Evolutionary conservation across 768 basidiomycete genomes (phyloP).

Genomic region (Roridomyces roridus): DNA sequence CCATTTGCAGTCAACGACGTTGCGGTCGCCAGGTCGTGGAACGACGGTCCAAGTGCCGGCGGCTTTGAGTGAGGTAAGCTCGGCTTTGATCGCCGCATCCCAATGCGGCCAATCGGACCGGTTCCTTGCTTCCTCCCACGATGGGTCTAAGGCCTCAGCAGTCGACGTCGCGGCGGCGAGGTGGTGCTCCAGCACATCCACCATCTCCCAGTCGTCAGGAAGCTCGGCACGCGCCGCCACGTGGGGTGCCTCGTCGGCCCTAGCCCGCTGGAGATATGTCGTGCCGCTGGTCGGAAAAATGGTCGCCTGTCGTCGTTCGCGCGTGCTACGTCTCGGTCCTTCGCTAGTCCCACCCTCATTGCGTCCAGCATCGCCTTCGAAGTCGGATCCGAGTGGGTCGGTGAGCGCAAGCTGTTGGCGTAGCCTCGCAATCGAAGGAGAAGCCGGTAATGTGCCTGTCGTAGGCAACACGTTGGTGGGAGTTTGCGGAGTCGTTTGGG

Average conservation of each 20-base stretch:
- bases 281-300: too few relatives aligned
- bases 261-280: too few relatives aligned
- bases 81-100: slow-evolving; percentile 28
- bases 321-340: too few relatives aligned
- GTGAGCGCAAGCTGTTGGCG: background rate
- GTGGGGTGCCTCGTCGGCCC: background rate
- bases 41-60: slow-evolving; percentile 40
- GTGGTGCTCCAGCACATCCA: slow-evolving; percentile 16
- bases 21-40: slow-evolving; percentile 29
- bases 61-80: slow-evolving; percentile 33
- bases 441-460: background rate
- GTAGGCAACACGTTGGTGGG: background rate
- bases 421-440: background rate
- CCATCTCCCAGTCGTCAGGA: background rate
- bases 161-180: slow-evolving; percentile 25
- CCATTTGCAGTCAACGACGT: slow-evolving; percentile 45
- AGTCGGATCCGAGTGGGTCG: background rate
- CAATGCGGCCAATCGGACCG: slow-evolving; percentile 26
- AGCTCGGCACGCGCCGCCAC: background rate
- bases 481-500: background rate
- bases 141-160: slow-evolving; percentile 9
- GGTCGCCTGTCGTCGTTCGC: too few relatives aligned
- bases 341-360: too few relatives aligned
- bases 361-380: too few relatives aligned
- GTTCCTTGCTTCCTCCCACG: slow-evolving; percentile 29